phyloP scores from a whole-genome alignment of 2,329 filamentous ascomycete genomes.

The Hawksworthiomyces lignivorus region DNA sequence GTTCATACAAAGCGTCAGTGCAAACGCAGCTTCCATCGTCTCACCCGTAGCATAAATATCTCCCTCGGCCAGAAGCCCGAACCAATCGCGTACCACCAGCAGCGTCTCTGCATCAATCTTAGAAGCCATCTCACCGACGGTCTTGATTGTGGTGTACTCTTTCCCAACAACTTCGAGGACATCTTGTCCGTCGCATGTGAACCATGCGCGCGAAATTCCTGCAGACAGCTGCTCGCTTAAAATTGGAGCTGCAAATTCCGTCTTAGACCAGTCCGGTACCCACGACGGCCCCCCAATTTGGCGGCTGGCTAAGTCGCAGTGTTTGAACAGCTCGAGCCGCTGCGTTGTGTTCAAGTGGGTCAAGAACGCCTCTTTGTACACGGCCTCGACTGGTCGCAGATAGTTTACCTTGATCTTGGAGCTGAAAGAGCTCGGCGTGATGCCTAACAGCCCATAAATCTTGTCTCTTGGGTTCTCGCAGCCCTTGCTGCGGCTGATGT shows the following conservation, averaged over 20 bases:
- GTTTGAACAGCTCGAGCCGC: slow-evolving; percentile 3
- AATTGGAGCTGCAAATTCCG: slow-evolving; percentile 1
- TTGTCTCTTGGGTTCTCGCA: slow-evolving; percentile 6
- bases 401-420: background rate
- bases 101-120: background rate
- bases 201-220: slow-evolving; percentile 4
- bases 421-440: slow-evolving; percentile 1
- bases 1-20: slow-evolving; percentile 5
- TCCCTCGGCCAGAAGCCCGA: background rate
- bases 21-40: slow-evolving; percentile 3
- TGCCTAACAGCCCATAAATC: slow-evolving; percentile 5
- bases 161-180: too few species aligned
- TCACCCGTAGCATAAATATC: slow-evolving; percentile 3
- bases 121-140: background rate
- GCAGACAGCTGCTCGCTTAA: slow-evolving; percentile 4
- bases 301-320: slow-evolving; percentile 1
- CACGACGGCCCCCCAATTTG: slow-evolving; percentile 2
- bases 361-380: slow-evolving; percentile 3
- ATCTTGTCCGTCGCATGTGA: too few species aligned
- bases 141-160: too few species aligned
- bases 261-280: slow-evolving; percentile 6
- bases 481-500: slow-evolving; percentile 5
- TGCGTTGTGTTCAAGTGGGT: slow-evolving; percentile 1
- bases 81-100: slow-evolving; percentile 3
- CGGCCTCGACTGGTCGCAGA: background rate